Conservation (phyloP, 208 protist genomes). For the Trypanosoma brucei region DNA sequence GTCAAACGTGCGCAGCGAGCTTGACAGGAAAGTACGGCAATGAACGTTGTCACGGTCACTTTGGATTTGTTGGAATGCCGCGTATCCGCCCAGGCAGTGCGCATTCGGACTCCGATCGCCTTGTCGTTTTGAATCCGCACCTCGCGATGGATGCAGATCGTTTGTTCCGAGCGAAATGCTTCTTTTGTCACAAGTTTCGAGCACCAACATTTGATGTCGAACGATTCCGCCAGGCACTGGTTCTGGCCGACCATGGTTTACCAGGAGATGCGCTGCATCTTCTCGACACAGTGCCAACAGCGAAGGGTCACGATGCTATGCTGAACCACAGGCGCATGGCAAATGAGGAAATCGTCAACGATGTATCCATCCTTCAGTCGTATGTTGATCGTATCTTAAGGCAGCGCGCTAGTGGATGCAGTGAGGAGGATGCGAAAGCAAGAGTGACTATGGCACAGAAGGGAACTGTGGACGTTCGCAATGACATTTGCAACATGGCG, state of each 20-base stretch:
- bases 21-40: conserved; percentile 71
- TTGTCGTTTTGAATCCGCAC: conserved; percentile 84
- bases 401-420: conserved; percentile 2
- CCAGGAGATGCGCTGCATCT: conserved; percentile 78
- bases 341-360: conserved; percentile 67
- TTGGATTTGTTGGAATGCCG: conserved; percentile 84
- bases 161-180: conserved; percentile 82
- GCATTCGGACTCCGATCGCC: conserved; percentile 22
- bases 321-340: conserved; percentile 44
- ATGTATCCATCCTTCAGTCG: conserved; percentile 47
- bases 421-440: conserved; percentile 3
- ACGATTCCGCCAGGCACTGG: conserved; percentile 77
- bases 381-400: conserved; percentile 57
- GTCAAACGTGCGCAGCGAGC: conserved; percentile 66
- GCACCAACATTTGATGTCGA: conserved; percentile 72
- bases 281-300: conserved; percentile 62
- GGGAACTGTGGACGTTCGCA: conserved; percentile 62
- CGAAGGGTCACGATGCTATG: conserved; percentile 48
- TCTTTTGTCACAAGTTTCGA: conserved; percentile 83
- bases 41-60: conserved; percentile 86
- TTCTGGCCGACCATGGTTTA: conserved; percentile 61
- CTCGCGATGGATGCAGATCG: conserved; percentile 61
- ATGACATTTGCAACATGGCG: conserved; percentile 68
- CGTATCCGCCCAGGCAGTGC: conserved; percentile 58
- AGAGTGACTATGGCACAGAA: conserved; percentile 10